Base-by-base conservation (phyloP, 2,329 filamentous ascomycete species). In the Botrytis fabae region DNA sequence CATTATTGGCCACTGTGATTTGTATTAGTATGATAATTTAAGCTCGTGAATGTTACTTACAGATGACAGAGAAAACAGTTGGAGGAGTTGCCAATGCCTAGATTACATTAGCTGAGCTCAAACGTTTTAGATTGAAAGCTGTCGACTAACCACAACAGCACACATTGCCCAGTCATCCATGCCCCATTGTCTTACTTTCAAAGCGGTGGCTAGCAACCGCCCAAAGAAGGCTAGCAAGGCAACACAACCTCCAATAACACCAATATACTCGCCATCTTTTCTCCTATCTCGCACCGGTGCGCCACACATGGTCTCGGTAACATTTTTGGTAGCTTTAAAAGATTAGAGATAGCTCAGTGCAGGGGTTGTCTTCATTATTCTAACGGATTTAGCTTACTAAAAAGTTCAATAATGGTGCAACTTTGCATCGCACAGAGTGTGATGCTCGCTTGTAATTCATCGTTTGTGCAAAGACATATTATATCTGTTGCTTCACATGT, bases 1-100 rank as follows among this genome's bases (percentile, higher is more conserved):
- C 72, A 71, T 71, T 60, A 9, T 73, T 38, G 38, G 71, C 40
- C 54, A 73, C 51, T 57, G 14, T n/a, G 51, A 57, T 57, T 57
- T 57, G 6, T 28, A 57, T 57, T 28, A 57, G n/a, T 18, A 57
- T 28, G n/a, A 57, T 57, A 57, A 57, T 7, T 9, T 16, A 9
- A 57, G 51, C 51, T 18, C n/a, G 10, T 57, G 51, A 18, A 28
- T 28, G 7, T 7, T 57, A 57, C 51, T 57, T 16, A 28, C 51
- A 57, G 7, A 57, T 57, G 51, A 57, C n/a, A 18, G 51, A 8
- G 51, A 57, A 57, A 57, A 57, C 51, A 57, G 51, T 57, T 28
- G 51, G 51, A 57, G 51, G 51, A 18, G n/a, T 28, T 18, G 51
- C 51, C 51, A 57, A 57, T 18, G 51, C 51, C 51, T 57, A 28